A percentile compares a stretch with the other conserved stretches of the same genome.
Evolutionary conservation across 2,329 filamentous ascomycete species (phyloP).

Genomic region (Apiospora arundinis): DNA sequence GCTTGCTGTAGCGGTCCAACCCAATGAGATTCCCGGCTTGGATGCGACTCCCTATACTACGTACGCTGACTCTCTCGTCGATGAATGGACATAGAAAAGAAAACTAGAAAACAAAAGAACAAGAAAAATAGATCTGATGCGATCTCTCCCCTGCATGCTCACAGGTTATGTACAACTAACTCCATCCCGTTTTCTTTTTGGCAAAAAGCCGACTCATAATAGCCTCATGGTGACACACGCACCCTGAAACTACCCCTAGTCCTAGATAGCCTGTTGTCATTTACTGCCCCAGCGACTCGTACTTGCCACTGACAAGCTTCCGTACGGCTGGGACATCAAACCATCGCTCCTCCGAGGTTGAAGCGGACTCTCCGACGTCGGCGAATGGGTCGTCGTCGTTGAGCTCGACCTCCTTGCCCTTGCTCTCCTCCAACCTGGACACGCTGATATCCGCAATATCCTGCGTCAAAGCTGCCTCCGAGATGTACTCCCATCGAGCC

Average conservation of each 20-base stretch:
- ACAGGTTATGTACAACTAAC: constrained; percentile 1
- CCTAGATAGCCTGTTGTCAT: background rate
- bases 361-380: constrained; percentile 51
- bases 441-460: constrained; percentile 62
- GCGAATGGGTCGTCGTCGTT: constrained; percentile 73
- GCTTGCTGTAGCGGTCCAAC: background rate
- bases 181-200: background rate
- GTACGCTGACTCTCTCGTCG: constrained; percentile 6
- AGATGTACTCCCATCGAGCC: constrained; percentile 74
- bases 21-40: background rate
- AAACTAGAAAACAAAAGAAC: background rate
- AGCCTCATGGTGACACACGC: background rate
- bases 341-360: constrained; percentile 57
- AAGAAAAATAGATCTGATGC: constrained; percentile 2
- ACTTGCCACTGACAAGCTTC: constrained; percentile 78
- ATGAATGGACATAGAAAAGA: constrained; percentile 15
- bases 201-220: background rate
- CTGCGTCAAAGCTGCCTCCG: constrained; percentile 13
- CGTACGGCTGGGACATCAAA: constrained; percentile 67
- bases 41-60: constrained; percentile 16
- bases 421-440: constrained; percentile 58
- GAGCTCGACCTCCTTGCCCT: constrained; percentile 51
- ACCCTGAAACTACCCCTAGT: too few species aligned
- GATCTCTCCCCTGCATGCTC: background rate
- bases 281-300: constrained; percentile 46